These are phyloP conservation scores for Moringa oleifera DNA, from an alignment of 345 rosid genomes.

Conservation along the genomic window DNA sequence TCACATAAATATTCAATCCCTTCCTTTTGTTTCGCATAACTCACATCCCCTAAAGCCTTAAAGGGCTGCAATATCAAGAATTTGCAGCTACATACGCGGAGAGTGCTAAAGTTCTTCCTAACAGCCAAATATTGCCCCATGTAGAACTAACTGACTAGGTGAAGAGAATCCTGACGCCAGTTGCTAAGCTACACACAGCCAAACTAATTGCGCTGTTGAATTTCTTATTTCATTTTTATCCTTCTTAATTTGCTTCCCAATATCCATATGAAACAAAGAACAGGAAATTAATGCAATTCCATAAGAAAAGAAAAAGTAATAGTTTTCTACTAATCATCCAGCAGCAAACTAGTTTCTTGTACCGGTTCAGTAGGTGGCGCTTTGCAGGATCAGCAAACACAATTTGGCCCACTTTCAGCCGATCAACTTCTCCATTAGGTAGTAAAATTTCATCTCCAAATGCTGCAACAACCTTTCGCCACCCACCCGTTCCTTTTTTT, in stretches of 20 bases:
- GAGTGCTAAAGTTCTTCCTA: no score
- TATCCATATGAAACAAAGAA: background rate
- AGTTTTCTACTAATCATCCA: background rate
- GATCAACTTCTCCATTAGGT: conserved; percentile 55
- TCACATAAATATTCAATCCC: no score
- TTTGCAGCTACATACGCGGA: no score
- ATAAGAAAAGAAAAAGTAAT: background rate
- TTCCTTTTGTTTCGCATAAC: no score
- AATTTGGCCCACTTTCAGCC: conserved; percentile 67
- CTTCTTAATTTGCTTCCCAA: no score
- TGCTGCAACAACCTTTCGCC: conserved; percentile 51
- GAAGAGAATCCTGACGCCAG: background rate
- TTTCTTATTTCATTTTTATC: no score
- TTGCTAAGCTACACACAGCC: no score
- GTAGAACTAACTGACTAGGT: background rate
- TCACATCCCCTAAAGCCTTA: no score
- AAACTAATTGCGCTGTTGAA: no score
- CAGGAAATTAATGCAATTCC: background rate
- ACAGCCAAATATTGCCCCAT: no score
- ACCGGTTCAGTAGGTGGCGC: conserved; percentile 83
- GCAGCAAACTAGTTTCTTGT: background rate
- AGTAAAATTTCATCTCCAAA: conserved; percentile 60
- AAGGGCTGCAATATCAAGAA: no score
- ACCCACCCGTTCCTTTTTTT: conserved; percentile 58
- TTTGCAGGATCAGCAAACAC: conserved; percentile 79